These are phyloP conservation scores for Murraya koenigii DNA, from an alignment of 345 rosid species.

Conservation along the genomic window DNA sequence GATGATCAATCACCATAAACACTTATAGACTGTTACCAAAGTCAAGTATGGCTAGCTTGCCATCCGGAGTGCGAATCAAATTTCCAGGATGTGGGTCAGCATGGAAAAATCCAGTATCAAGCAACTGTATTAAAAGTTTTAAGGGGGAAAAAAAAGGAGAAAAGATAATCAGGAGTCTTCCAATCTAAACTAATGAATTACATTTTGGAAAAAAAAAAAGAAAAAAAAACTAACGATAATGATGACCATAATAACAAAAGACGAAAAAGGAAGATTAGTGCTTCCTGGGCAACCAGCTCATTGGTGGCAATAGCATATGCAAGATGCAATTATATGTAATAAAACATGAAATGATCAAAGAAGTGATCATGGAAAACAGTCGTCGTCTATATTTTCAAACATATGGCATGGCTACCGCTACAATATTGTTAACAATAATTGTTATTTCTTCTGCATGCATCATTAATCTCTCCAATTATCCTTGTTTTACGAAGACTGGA, in stretches of 20 bases:
- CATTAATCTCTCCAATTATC: not conserved
- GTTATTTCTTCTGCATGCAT: not conserved
- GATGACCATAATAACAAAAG: too few species aligned
- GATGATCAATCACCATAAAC: slow-evolving; percentile 16
- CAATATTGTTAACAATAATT: not conserved
- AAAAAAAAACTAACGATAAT: too few species aligned
- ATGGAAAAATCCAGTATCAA: slow-evolving; percentile 97
- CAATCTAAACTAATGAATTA: slow-evolving; percentile 1
- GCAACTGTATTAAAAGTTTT: slow-evolving; percentile 53
- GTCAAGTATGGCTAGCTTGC: slow-evolving; percentile 94
- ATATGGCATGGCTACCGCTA: not conserved
- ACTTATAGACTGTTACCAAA: slow-evolving; percentile 62
- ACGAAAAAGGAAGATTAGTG: not conserved
- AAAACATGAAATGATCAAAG: not conserved
- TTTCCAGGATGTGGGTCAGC: slow-evolving; percentile 99
- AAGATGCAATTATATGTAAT: not conserved
- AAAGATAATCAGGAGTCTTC: not conserved
- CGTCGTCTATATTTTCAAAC: not conserved
- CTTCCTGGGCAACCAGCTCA: not conserved
- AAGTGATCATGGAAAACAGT: not conserved
- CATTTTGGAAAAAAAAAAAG: not conserved
- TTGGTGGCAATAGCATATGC: not conserved
- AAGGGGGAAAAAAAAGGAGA: not conserved
- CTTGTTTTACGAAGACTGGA: not conserved
- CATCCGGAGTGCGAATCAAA: slow-evolving; percentile 94